A percentile compares a stretch with the other conserved stretches of the same genome.
Evolutionary conservation across 129 eudicot species (phyloP).

Genomic region (Smallanthus sonchifolius): DNA sequence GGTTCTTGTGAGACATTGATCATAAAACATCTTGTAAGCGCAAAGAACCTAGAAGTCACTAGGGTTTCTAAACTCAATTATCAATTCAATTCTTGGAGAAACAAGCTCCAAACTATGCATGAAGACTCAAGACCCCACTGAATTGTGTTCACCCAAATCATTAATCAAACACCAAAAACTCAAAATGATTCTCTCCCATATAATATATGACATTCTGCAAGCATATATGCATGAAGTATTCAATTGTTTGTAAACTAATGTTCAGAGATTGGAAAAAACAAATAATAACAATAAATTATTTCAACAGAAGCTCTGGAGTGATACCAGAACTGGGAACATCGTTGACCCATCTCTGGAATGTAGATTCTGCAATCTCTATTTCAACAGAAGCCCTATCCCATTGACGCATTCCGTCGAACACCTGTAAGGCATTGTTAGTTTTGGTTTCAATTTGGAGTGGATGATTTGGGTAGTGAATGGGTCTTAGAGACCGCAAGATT

Average conservation of each 20-base stretch:
- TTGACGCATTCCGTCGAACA: slow-evolving; percentile 59
- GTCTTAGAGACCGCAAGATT: slow-evolving; percentile 77
- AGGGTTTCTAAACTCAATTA: background rate
- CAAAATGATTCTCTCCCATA: too few species aligned
- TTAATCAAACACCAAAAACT: background rate
- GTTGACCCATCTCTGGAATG: slow-evolving; percentile 66
- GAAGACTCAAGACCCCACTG: too few species aligned
- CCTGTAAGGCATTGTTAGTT: slow-evolving; percentile 21
- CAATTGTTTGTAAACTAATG: background rate
- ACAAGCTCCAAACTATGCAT: slow-evolving; percentile 6
- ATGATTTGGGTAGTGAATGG: slow-evolving; percentile 51
- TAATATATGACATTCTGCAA: background rate
- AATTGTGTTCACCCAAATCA: slow-evolving; percentile 1
- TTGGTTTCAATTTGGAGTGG: background rate
- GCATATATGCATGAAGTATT: background rate
- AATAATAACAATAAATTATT: background rate
- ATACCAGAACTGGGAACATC: slow-evolving; percentile 83
- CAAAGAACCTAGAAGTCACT: background rate
- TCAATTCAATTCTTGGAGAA: slow-evolving; percentile 2
- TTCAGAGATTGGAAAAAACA: background rate
- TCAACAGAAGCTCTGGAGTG: background rate
- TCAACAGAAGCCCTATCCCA: slow-evolving; percentile 89
- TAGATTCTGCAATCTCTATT: slow-evolving; percentile 55
- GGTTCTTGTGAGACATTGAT: background rate
- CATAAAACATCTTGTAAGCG: background rate